Evolutionary conservation across 192 early-diverging fungal species (phyloP), one percentile per base, ranked within the genome.

Genomic region (Dissophora ornata): DNA sequence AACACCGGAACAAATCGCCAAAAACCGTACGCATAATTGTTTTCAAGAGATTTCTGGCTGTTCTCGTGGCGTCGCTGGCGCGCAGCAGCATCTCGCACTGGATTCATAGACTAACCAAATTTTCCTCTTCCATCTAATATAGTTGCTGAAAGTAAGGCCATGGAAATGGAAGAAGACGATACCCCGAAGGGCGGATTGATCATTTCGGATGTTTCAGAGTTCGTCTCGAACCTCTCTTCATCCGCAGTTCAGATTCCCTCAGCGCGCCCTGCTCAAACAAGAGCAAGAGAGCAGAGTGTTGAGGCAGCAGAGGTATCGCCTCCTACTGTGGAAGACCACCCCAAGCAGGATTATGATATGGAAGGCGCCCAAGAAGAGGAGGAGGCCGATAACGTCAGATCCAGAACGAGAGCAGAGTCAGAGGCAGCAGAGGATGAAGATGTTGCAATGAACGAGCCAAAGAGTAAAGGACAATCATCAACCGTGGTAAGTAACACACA

Each of bases 151-250:
- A 71, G 42, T 40, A 70, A 51, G 29, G 44, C 67, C 15, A 63
- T 62, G 58, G 58, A 83, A 1, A 57, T 78, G 18, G 81, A 87
- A 32, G 84, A 86, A 4, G 83, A 84, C 22, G 78, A 81, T 42
- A 67, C 47, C 2, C 60, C 34, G 19, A 59, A 67, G n/a, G 79
- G 59, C 0, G 85, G 82, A 4, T 61, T 95, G n/a, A 85, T 93
- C n/a, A 83, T 97, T 12, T 93, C 93, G 0, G 92, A 93, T 61
- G 94, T 92, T 12, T 89, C 92, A 11, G 96, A 97, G 77, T 97
- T 97, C 85, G 92, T 96, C 3, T 86, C 88, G 42, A 77, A 77
- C 24, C 58, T 77, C 7, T 67, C 73, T 6, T 65, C 70, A 2
- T 57, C 68, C 9, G 56, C 62, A 8, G 30, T 60, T 55, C 44